phyloP scores from a whole-genome alignment of 129 eudicot genomes.

The Flaveria brownii region DNA sequence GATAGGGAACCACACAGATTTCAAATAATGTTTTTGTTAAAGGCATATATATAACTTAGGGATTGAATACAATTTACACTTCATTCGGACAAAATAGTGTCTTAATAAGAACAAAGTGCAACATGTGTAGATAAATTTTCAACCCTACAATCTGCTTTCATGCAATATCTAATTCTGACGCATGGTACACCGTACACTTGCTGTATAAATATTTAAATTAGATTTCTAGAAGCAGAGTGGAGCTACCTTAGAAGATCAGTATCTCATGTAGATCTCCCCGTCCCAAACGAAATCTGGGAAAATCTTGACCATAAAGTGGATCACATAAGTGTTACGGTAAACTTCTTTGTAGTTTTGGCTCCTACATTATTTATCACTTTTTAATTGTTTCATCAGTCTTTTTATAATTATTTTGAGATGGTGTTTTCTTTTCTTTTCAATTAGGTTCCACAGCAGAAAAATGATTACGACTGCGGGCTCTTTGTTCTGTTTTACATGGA shows the following conservation, averaged over 20 bases:
- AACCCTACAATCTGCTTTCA: not conserved
- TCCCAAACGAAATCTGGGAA: conserved; percentile 54
- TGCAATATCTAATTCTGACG: not conserved
- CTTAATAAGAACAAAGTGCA: not conserved
- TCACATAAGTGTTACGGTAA: conserved; percentile 52
- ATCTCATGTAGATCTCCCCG: conserved; percentile 41
- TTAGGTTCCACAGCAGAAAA: conserved; percentile 84
- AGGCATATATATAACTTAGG: not conserved
- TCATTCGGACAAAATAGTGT: too few species aligned
- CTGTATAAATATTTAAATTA: conserved; percentile 29
- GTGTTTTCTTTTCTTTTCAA: not conserved
- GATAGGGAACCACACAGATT: too few species aligned
- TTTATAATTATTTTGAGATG: not conserved
- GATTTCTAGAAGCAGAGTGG: conserved; percentile 83
- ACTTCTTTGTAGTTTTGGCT: not conserved
- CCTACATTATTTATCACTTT: not conserved
- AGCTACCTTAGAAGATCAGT: conserved; percentile 45
- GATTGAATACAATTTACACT: too few species aligned
- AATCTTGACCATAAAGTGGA: conserved; percentile 54
- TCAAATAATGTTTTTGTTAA: not conserved
- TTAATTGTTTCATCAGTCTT: not conserved
- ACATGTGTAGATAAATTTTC: not conserved
- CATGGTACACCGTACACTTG: not conserved
- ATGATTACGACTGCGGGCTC: conserved; percentile 83
- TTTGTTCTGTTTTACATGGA: conserved; percentile 80